phyloP scores from a whole-genome alignment of 2,329 filamentous ascomycete genomes.

The Cladophialophora yegresii region DNA sequence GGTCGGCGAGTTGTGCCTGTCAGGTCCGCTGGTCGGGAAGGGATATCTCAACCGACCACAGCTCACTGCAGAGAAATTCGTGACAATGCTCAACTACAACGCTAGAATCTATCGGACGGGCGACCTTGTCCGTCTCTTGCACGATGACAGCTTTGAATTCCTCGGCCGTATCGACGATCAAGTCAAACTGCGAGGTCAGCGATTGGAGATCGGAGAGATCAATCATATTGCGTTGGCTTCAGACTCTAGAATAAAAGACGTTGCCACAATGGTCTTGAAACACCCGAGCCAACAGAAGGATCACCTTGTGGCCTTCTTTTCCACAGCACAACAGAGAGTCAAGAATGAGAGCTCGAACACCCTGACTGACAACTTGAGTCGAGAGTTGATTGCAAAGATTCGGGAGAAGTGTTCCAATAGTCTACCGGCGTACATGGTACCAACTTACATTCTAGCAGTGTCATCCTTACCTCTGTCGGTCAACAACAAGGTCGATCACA shows the following conservation, averaged over 20 bases:
- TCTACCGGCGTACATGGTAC: constrained; percentile 86
- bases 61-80: constrained; percentile 77
- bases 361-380: constrained; percentile 46
- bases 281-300: constrained; percentile 74
- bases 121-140: constrained; percentile 77
- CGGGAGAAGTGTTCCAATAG: constrained; percentile 66
- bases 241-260: constrained; percentile 62
- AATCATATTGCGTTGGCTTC: constrained; percentile 74
- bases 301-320: constrained; percentile 75
- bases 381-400: constrained; percentile 51
- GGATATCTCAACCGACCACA: constrained; percentile 81
- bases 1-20: constrained; percentile 85
- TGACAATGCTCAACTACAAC: constrained; percentile 57
- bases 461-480: constrained; percentile 74
- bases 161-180: constrained; percentile 87
- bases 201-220: constrained; percentile 88
- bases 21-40: constrained; percentile 81
- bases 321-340: constrained; percentile 35
- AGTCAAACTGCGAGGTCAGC: constrained; percentile 85
- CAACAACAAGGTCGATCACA: constrained; percentile 86
- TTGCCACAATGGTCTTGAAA: constrained; percentile 74
- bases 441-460: constrained; percentile 75
- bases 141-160: constrained; percentile 83
- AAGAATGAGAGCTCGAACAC: constrained; percentile 30
- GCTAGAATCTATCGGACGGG: constrained; percentile 82